A percentile compares a stretch with the other conserved stretches of the same genome.
Evolutionary conservation across 495 filamentous ascomycete species (phyloP).

Genomic region (Hyaloscypha hepaticicola): DNA sequence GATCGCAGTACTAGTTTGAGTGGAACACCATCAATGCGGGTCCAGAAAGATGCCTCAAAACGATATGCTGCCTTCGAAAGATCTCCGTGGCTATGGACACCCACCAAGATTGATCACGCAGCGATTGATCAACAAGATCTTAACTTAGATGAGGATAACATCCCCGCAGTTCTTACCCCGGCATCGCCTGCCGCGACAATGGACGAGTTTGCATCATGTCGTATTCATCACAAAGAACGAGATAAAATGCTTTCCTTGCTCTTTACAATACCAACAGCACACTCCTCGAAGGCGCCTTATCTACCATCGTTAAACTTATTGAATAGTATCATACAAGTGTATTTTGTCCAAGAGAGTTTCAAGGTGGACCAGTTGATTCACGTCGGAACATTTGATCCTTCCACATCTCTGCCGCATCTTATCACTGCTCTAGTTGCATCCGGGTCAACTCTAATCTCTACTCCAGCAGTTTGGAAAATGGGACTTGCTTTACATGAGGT

Average conservation of each 20-base stretch:
- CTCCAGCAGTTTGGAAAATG: constrained; percentile 53
- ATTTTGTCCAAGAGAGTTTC: neutral
- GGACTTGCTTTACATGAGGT: constrained; percentile 63
- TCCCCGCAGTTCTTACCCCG: constrained; percentile 7
- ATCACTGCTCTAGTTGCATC: constrained; percentile 53
- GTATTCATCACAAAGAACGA: constrained; percentile 1
- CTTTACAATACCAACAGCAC: neutral
- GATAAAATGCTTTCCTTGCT: neutral
- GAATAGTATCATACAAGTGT: neutral
- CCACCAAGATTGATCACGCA: constrained; percentile 13
- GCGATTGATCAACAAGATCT: constrained; percentile 21
- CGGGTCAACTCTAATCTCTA: constrained; percentile 45
- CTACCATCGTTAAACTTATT: neutral
- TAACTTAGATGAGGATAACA: constrained; percentile 14
- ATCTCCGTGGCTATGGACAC: constrained; percentile 24
- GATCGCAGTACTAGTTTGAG: neutral
- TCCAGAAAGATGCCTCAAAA: neutral
- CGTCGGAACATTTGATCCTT: constrained; percentile 52
- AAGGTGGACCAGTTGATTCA: constrained; percentile 58
- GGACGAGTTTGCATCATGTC: constrained; percentile 6
- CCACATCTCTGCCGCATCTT: constrained; percentile 53
- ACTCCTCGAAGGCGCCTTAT: neutral
- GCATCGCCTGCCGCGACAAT: neutral
- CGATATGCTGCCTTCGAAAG: constrained; percentile 20
- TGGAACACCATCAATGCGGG: neutral